Base-by-base conservation (phyloP, 2,329 filamentous ascomycete genomes). In the Trichoderma aggressivum region DNA sequence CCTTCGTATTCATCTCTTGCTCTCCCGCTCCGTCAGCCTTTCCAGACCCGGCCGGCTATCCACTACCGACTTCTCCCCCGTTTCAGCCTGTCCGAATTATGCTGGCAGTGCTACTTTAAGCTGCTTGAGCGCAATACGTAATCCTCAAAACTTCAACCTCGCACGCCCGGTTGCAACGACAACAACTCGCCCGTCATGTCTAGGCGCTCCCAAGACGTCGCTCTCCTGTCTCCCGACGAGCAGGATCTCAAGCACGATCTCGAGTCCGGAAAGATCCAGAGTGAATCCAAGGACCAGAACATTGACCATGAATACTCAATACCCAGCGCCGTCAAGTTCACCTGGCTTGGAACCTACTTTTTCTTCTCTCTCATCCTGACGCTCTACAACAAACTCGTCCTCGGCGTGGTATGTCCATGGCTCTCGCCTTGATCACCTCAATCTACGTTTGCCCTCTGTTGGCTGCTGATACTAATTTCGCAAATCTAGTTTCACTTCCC, bases 371-470 rank as follows among this genome's bases (percentile, higher is more conserved):
- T 84, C 26, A 74, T 81, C 71, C 79, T 89, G 69, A 89, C 87
- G 8, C 81, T 89, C 26, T 89, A 88, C 77, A 89, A 89, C 81
- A 89, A 89, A 78, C 81, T 87, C 34, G 85, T 89, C 26, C 79
- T 89, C 70, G 84, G 84, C 75, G 82, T 82, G 77, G 84, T 85
- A 77, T 75, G 82, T 80, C 30, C 16, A n/a, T 60, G 18, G 5
- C 28, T 34, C 47, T 36, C 43, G 30, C 24, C 5, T n/a, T n/a
- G 18, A 59, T 34, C n/a, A 21, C 7, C 32, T n/a, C 24, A 14
- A 7, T 28, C 3, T 28, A 26, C 34, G 7, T 10, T 14, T 34
- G 18, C 56, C 21, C 36, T 14, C 7, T n/a, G 26, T 21, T 53
- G n/a, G 16, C 16, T 50, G 28, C 66, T 61, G 21, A 61, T 69